A percentile compares a stretch with the other conserved stretches of the same genome.
These are phyloP conservation scores for Bathelium albidoporum DNA, from an alignment of 495 filamentous ascomycete genomes.

Conservation along the genomic window DNA sequence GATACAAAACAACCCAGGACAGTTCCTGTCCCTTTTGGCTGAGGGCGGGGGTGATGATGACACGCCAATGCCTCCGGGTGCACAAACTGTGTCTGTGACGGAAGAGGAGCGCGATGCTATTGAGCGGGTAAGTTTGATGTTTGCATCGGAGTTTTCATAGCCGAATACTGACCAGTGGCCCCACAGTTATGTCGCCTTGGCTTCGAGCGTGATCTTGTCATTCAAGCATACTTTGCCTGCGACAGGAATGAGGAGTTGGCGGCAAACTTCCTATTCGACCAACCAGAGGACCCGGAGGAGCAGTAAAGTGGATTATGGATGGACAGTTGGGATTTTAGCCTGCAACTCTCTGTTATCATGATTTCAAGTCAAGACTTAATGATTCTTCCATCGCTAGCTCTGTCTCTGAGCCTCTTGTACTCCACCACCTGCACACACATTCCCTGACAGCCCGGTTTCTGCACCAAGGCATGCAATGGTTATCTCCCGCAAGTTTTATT, in stretches of 20 bases:
- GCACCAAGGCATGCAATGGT: neutral
- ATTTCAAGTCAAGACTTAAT: neutral
- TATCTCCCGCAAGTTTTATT: neutral
- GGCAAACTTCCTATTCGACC: conserved; percentile 95
- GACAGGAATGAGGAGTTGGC: conserved; percentile 98
- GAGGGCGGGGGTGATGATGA: conserved; percentile 59
- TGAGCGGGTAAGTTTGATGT: conserved; percentile 63
- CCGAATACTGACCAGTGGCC: conserved; percentile 25
- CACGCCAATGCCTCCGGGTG: conserved; percentile 75
- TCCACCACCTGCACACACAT: neutral
- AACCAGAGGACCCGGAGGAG: conserved; percentile 79
- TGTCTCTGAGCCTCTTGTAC: neutral
- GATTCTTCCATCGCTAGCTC: neutral
- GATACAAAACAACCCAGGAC: conserved; percentile 82
- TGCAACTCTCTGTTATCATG: neutral
- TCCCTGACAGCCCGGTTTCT: neutral
- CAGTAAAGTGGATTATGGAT: conserved; percentile 12
- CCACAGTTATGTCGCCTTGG: conserved; percentile 75
- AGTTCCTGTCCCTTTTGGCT: conserved; percentile 77
- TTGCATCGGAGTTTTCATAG: neutral
- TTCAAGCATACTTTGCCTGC: conserved; percentile 98
- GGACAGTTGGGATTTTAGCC: neutral
- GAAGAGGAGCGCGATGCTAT: conserved; percentile 95
- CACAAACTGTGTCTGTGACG: conserved; percentile 81
- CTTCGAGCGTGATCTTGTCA: conserved; percentile 84